Percentiles rank a stretch among this genome's conserved stretches.
phyloP scores from a whole-genome alignment of 495 filamentous ascomycete species.

The Podospora pseudocomata region DNA sequence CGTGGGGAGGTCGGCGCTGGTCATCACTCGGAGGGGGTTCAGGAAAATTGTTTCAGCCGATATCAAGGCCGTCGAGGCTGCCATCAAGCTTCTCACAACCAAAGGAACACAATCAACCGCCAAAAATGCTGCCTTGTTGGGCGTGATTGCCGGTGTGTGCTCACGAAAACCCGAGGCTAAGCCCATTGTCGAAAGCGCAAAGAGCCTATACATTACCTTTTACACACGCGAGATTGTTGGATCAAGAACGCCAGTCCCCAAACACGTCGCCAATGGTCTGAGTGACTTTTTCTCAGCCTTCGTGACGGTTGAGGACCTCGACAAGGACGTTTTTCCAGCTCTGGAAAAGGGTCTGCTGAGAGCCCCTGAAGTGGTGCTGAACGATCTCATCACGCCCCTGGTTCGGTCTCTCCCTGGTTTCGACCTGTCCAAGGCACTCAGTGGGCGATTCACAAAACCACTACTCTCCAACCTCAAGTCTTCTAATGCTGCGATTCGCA shows the following conservation, averaged over 20 bases:
- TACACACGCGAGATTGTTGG: slow-evolving; percentile 81
- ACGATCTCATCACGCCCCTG: slow-evolving; percentile 67
- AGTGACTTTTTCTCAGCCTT: slow-evolving; percentile 81
- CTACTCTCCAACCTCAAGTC: slow-evolving; percentile 86
- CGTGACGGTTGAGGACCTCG: slow-evolving; percentile 68
- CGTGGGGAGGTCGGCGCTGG: slow-evolving; percentile 62
- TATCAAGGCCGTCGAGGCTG: slow-evolving; percentile 57
- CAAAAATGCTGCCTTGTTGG: slow-evolving; percentile 73
- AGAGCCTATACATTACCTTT: slow-evolving; percentile 70
- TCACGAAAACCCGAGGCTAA: slow-evolving; percentile 60
- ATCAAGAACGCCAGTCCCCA: slow-evolving; percentile 66
- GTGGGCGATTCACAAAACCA: slow-evolving; percentile 71
- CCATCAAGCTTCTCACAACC: slow-evolving; percentile 61
- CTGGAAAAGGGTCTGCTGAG: slow-evolving; percentile 85
- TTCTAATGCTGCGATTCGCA: slow-evolving; percentile 70
- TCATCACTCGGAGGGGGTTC: slow-evolving; percentile 69
- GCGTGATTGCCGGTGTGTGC: slow-evolving; percentile 81
- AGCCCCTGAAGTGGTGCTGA: slow-evolving; percentile 83
- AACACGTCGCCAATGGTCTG: slow-evolving; percentile 68
- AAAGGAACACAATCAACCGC: slow-evolving; percentile 58
- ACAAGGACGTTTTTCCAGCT: slow-evolving; percentile 69
- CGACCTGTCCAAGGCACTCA: slow-evolving; percentile 72
- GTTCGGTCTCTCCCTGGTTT: slow-evolving; percentile 65
- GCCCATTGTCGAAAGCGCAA: slow-evolving; percentile 57
- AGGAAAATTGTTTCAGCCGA: slow-evolving; percentile 62